phyloP scores from a whole-genome alignment of 139 green algal species.

The Asterochloris sp. region DNA sequence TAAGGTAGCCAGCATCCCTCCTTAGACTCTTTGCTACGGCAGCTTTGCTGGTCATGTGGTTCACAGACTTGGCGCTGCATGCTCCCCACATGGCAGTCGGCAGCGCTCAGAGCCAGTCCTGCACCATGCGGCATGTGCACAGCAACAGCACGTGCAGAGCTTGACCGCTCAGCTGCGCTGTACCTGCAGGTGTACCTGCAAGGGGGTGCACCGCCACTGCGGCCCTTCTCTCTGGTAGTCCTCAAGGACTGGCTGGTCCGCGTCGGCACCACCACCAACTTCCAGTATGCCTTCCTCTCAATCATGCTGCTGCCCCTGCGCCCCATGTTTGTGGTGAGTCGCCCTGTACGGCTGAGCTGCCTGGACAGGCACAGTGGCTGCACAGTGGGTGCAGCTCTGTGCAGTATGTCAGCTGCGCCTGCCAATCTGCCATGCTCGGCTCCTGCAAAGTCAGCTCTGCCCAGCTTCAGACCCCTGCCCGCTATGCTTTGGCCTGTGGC shows the following conservation, averaged over 20 bases:
- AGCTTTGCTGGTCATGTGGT: no score
- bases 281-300: constrained; percentile 30
- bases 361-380: background rate
- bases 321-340: constrained; percentile 19
- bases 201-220: background rate
- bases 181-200: constrained; percentile 16
- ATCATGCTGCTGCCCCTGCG: constrained; percentile 20
- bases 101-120: no score
- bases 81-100: no score
- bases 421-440: background rate
- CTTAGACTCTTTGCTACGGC: no score
- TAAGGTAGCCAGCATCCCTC: no score
- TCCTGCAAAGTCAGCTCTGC: background rate
- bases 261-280: constrained; percentile 21
- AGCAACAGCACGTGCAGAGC: background rate
- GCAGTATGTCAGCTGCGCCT: background rate
- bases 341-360: background rate
- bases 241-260: constrained; percentile 15
- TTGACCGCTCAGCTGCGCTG: background rate
- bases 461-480: background rate
- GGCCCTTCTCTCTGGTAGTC: background rate
- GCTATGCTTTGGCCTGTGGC: background rate
- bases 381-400: no score
- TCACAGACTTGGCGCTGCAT: no score
- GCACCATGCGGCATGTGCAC: background rate